Conservation (phyloP, 176 grass and related monocot species). For the Oryza meridionalis region DNA sequence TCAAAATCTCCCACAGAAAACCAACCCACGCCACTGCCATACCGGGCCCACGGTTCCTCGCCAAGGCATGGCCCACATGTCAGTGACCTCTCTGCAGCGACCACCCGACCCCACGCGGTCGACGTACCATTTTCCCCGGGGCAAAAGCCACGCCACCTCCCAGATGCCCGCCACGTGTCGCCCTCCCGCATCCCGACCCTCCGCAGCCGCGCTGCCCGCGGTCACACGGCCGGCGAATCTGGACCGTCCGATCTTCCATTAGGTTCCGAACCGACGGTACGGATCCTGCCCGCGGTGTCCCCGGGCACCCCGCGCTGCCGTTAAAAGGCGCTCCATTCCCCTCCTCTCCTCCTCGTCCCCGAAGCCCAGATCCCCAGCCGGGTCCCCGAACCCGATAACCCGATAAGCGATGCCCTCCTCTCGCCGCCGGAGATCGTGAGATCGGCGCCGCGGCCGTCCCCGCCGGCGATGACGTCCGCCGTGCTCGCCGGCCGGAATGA, state of each 20-base stretch:
- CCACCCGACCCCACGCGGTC: neutral
- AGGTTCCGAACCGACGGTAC: accelerated
- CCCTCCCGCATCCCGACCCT: neutral
- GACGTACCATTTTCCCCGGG: neutral
- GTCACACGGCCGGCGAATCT: accelerated
- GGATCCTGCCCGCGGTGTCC: neutral
- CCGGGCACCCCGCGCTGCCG: slow-evolving; percentile 31
- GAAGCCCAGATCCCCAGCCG: neutral
- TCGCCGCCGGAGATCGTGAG: slow-evolving; percentile 33
- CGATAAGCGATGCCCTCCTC: neutral
- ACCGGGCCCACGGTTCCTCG: accelerated
- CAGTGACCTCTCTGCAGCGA: accelerated
- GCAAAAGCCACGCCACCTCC: neutral
- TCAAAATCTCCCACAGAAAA: neutral
- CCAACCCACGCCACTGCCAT: accelerated
- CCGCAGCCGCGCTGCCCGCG: slow-evolving; percentile 32
- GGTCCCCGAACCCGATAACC: slow-evolving; percentile 18
- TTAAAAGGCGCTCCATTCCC: slow-evolving; percentile 21
- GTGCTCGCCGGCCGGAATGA: slow-evolving; percentile 77
- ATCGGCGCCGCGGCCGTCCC: neutral
- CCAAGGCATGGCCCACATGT: neutral
- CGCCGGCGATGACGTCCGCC: slow-evolving; percentile 76
- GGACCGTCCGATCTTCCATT: accelerated
- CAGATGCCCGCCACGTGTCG: slow-evolving; percentile 11
- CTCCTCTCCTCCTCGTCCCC: slow-evolving; percentile 10